Percentiles rank a stretch among this genome's conserved stretches.
phyloP scores from a whole-genome alignment of 164 flowering plant genomes.

The Protea cynaroides region DNA sequence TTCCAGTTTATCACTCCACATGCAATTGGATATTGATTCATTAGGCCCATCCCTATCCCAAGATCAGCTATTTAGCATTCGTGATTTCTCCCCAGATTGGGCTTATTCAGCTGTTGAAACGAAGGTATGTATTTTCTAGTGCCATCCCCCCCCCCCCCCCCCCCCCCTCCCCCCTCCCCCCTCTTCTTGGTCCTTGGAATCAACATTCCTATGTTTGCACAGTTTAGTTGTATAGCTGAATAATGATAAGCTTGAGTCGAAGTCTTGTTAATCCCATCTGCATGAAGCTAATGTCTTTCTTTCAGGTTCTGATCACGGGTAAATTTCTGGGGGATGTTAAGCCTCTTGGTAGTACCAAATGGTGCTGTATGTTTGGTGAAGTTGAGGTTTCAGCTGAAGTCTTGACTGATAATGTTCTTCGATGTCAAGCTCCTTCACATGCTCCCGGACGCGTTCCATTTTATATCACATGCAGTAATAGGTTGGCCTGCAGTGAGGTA shows the following conservation, averaged over 20 bases:
- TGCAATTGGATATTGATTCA: constrained; percentile 48
- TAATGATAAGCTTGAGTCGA: no score
- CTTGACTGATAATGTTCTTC: constrained; percentile 34
- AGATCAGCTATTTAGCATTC: constrained; percentile 62
- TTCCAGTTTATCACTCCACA: constrained; percentile 43
- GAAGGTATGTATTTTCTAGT: constrained; percentile 34
- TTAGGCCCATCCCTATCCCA: constrained; percentile 63
- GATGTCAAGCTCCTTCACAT: constrained; percentile 64
- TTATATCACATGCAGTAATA: constrained; percentile 58
- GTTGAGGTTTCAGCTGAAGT: constrained; percentile 64
- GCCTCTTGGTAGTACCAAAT: constrained; percentile 22
- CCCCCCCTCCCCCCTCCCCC: no score
- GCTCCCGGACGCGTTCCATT: constrained; percentile 63
- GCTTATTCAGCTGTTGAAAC: constrained; percentile 47
- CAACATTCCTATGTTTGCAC: no score
- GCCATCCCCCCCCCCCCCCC: no score
- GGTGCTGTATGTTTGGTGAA: constrained; percentile 92
- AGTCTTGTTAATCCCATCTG: constrained; percentile 2
- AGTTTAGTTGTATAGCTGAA: neutral
- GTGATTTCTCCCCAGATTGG: constrained; percentile 77
- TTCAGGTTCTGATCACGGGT: constrained; percentile 63
- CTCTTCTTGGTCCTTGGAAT: no score
- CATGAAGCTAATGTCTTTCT: constrained; percentile 8
- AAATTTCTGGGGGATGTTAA: constrained; percentile 37
- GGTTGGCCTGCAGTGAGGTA: constrained; percentile 80